Conservation (phyloP, 2,329 filamentous ascomycete species). For the Hirsutella thompsonii region DNA sequence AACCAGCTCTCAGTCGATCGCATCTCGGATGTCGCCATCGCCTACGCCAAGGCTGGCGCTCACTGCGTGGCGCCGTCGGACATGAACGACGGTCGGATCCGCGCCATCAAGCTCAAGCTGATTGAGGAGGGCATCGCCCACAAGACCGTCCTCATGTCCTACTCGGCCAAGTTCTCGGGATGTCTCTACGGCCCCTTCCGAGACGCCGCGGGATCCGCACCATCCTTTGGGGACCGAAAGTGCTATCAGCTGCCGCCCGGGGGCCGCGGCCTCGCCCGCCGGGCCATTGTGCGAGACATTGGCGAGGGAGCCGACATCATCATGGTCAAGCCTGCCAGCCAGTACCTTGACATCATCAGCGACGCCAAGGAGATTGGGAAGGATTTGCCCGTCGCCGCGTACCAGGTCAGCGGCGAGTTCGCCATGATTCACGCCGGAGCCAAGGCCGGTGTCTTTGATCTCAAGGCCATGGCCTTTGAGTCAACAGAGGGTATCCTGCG, state of each 20-base stretch:
- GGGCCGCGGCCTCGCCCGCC: slow-evolving; percentile 78
- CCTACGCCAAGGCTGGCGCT: slow-evolving; percentile 88
- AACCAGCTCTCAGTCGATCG: slow-evolving; percentile 88
- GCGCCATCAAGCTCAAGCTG: slow-evolving; percentile 94
- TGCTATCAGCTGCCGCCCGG: slow-evolving; percentile 96
- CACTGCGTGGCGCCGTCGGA: slow-evolving; percentile 96
- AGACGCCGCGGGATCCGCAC: slow-evolving; percentile 82
- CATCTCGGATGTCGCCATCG: slow-evolving; percentile 93
- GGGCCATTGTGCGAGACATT: slow-evolving; percentile 84
- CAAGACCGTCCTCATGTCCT: slow-evolving; percentile 88
- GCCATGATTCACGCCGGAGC: slow-evolving; percentile 96
- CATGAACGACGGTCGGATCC: slow-evolving; percentile 97
- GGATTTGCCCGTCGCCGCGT: slow-evolving; percentile 86
- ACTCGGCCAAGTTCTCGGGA: slow-evolving; percentile 94
- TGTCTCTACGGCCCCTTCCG: slow-evolving; percentile 96
- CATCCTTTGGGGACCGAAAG: slow-evolving; percentile 85
- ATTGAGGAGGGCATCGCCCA: slow-evolving; percentile 92
- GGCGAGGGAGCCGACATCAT: slow-evolving; percentile 92
- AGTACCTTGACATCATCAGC: slow-evolving; percentile 94
- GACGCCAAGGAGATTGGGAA: slow-evolving; percentile 90
- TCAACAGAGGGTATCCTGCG: slow-evolving; percentile 85
- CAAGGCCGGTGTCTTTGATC: slow-evolving; percentile 90
- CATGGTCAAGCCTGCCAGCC: slow-evolving; percentile 96
- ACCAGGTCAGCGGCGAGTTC: slow-evolving; percentile 94
- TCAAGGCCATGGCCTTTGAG: slow-evolving; percentile 91